phyloP scores from a whole-genome alignment of 2,329 filamentous ascomycete species.

The Moelleriella libera region DNA sequence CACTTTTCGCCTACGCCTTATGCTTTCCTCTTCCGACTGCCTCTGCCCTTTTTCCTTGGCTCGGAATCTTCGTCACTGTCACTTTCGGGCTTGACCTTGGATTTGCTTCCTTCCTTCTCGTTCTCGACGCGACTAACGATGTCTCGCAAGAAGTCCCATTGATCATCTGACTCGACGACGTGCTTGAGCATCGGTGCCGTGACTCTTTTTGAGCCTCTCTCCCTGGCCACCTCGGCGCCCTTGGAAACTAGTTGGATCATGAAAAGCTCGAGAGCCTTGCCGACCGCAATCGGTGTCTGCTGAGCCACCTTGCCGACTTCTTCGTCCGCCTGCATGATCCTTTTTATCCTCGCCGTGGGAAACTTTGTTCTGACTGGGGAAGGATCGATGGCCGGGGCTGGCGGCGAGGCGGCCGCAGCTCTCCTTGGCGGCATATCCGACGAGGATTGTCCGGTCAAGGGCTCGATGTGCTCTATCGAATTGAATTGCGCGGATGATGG shows the following conservation, averaged over 20 bases:
- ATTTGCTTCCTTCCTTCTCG: conserved; percentile 30
- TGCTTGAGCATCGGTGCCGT: conserved; percentile 84
- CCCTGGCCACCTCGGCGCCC: conserved; percentile 69
- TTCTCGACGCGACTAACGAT: conserved; percentile 74
- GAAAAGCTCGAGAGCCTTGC: conserved; percentile 91
- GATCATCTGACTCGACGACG: conserved; percentile 74
- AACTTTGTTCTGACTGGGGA: conserved; percentile 89
- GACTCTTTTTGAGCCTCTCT: conserved; percentile 77
- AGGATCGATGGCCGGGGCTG: conserved; percentile 32
- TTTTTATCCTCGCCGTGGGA: conserved; percentile 91
- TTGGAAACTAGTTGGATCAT: conserved; percentile 91
- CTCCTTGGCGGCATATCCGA: conserved; percentile 20
- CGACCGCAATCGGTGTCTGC: conserved; percentile 89
- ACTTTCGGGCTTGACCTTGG: conserved; percentile 34
- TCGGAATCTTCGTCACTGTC: conserved; percentile 37
- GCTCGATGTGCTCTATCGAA: not conserved
- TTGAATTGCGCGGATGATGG: not conserved
- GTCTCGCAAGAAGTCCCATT: conserved; percentile 86
- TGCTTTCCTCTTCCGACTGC: conserved; percentile 34
- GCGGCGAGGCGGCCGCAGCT: conserved; percentile 14
- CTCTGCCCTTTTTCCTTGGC: conserved; percentile 31
- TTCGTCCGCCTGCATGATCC: conserved; percentile 98
- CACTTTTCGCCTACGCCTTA: conserved; percentile 1
- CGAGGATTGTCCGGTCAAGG: conserved; percentile 3
- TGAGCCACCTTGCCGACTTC: conserved; percentile 97